Base-by-base conservation (phyloP, 139 green algal species). In the Tetradesmus obliquus region DNA sequence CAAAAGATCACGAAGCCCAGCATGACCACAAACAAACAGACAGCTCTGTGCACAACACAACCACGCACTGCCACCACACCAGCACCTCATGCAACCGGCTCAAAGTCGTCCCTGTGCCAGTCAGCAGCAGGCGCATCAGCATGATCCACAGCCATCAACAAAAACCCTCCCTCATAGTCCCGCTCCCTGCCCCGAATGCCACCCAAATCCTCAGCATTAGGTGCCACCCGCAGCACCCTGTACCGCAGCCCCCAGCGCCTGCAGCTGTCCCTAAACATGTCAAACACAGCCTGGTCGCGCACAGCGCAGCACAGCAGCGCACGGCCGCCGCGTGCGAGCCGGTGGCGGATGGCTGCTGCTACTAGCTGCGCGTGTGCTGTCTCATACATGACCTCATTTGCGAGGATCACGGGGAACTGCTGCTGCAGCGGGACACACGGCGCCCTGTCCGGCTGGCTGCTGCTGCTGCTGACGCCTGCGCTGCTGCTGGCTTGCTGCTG, bases 321-420 rank as follows among this genome's bases (percentile, higher is more conserved):
- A 7, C 84, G 79, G 7, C 96, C 95, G 5, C 92, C 95, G 1
- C 88, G 92, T 9, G 79, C 58, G 54, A 98, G 84, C 4, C 96
- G 85, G 79, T 97, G 94, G 60, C 85, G 88, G n/a, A 98, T 20
- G 12, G 95, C 95, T 58, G 95, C 94, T 22, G 96, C 94, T 60
- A 98, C 94, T 32, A 97, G 91, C 60, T 62, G 19, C 0, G 95
- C 93, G 85, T 97, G 95, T 7, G 55, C 71, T 10, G 55, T 76
- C 93, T 98, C 97, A 89, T 98, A 98, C 93, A 98, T 94, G 10
- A 98, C 92, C 84, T 98, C 97, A 6, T 94, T 97, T 0, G 95
- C 97, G 24, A 98, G 81, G 3, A 98, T 93, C 0, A 98, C 88
- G 0, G 93, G 76, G 90, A 96, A 98, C 5, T 74, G 88, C 53